Conservation (phyloP, 139 green algal genomes). For the Chlorella sorokiniana region DNA sequence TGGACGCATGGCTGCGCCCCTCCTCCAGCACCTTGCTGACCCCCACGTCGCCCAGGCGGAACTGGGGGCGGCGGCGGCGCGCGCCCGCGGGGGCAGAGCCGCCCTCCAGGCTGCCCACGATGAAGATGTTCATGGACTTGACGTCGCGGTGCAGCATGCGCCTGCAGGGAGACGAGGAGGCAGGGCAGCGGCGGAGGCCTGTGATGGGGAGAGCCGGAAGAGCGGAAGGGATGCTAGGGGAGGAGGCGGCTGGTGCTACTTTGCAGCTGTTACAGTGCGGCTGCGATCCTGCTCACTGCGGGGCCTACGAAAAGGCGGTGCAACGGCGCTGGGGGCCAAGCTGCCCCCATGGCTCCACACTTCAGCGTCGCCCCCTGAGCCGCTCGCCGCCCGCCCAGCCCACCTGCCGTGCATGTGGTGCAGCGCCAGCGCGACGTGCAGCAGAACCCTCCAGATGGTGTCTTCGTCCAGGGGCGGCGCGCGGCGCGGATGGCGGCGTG, state of each 20-base stretch:
- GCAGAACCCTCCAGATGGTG: slow-evolving; percentile 23
- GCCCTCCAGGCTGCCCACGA: not conserved
- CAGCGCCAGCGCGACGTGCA: slow-evolving; percentile 8
- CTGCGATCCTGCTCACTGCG: not conserved
- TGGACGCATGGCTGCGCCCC: slow-evolving; percentile 18
- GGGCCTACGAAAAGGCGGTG: too few relatives aligned
- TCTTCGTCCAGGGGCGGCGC: not conserved
- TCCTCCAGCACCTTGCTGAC: slow-evolving; percentile 32
- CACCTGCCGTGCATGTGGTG: slow-evolving; percentile 32
- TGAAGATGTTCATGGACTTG: slow-evolving; percentile 14
- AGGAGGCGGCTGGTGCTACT: not conserved
- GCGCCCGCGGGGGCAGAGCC: not conserved
- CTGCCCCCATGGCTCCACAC: not conserved
- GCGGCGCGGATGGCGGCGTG: not conserved
- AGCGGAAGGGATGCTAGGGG: not conserved
- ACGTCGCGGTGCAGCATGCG: slow-evolving; percentile 30
- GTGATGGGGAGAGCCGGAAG: not conserved
- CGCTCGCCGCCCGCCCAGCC: not conserved
- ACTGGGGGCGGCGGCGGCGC: not conserved
- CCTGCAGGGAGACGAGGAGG: not conserved
- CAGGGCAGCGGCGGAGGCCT: not conserved
- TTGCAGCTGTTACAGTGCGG: too few relatives aligned
- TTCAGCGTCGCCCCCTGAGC: not conserved
- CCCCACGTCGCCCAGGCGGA: slow-evolving; percentile 20
- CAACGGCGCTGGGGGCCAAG: too few relatives aligned